A percentile compares a stretch with the other conserved stretches of the same genome.
Conservation (phyloP, 371 early-diverging fungal species). For the Apophysomyces sp. region DNA sequence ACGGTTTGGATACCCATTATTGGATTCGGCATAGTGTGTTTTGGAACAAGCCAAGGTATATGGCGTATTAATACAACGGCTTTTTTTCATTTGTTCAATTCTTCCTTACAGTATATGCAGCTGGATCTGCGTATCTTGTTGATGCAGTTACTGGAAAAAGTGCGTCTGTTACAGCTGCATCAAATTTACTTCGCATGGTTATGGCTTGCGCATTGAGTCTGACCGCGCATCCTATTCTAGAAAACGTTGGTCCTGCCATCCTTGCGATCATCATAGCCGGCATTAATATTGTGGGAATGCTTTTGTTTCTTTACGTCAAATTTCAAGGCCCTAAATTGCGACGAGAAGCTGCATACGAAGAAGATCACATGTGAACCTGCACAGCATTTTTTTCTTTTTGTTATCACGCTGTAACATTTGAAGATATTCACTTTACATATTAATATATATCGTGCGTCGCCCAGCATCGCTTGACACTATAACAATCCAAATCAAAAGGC, state of each 20-base stretch:
- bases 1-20: conserved; percentile 49
- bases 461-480: too few species aligned
- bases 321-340: conserved; percentile 3
- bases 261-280: conserved; percentile 9
- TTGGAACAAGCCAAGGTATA: conserved; percentile 58
- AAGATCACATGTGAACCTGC: neutral
- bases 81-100: neutral
- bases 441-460: neutral
- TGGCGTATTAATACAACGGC: neutral
- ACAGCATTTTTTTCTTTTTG: neutral
- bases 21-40: conserved; percentile 53
- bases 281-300: conserved; percentile 7
- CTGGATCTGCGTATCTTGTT: conserved; percentile 32
- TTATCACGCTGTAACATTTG: neutral
- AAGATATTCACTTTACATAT: neutral
- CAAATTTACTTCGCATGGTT: conserved; percentile 29
- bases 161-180: conserved; percentile 31
- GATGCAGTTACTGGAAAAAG: conserved; percentile 27
- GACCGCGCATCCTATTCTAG: conserved; percentile 10
- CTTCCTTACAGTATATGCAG: conserved; percentile 13
- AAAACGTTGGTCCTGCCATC: conserved; percentile 11
- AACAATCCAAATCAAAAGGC: too few species aligned
- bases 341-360: neutral
- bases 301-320: neutral
- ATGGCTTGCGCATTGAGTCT: conserved; percentile 1